phyloP scores from a whole-genome alignment of 768 basidiomycete genomes.

The Leccinum subtestaceum region DNA sequence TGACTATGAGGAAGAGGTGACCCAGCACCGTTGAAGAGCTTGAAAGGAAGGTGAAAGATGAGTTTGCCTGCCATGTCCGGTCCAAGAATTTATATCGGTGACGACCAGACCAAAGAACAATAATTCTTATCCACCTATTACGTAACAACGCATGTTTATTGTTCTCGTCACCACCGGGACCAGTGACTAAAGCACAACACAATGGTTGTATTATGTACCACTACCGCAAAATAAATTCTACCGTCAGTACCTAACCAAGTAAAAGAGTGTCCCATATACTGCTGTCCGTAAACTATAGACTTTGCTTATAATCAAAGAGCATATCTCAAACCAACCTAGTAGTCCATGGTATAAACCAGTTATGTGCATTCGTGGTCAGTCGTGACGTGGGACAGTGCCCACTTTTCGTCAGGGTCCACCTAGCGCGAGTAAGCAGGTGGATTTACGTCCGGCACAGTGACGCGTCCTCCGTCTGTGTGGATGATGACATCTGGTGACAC shows the following conservation, averaged over 20 bases:
- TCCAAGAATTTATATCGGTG: conserved; percentile 23
- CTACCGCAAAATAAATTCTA: background rate
- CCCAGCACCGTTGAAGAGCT: conserved; percentile 30
- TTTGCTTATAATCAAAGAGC: background rate
- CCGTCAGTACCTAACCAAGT: background rate
- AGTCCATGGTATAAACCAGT: conserved; percentile 4
- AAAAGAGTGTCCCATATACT: conserved; percentile 7
- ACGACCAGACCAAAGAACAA: conserved; percentile 24
- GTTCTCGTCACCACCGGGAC: conserved; percentile 17
- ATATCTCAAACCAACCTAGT: conserved; percentile 3
- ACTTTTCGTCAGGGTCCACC: conserved; percentile 2
- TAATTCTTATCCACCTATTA: conserved; percentile 2
- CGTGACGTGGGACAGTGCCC: conserved; percentile 7
- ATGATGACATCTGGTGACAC: conserved; percentile 18
- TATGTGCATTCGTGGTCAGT: conserved; percentile 8
- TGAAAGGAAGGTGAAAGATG: conserved; percentile 6
- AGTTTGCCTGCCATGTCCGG: background rate
- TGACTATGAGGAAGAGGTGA: conserved; percentile 26
- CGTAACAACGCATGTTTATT: conserved; percentile 23
- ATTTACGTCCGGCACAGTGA: background rate
- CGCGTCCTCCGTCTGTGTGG: conserved; percentile 28
- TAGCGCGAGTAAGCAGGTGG: conserved; percentile 28
- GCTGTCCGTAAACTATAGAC: conserved; percentile 19
- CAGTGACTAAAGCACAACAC: background rate
- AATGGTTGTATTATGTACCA: conserved; percentile 1